Evolutionary conservation across 768 basidiomycete genomes (phyloP).

Genomic region (Trametes maxima): DNA sequence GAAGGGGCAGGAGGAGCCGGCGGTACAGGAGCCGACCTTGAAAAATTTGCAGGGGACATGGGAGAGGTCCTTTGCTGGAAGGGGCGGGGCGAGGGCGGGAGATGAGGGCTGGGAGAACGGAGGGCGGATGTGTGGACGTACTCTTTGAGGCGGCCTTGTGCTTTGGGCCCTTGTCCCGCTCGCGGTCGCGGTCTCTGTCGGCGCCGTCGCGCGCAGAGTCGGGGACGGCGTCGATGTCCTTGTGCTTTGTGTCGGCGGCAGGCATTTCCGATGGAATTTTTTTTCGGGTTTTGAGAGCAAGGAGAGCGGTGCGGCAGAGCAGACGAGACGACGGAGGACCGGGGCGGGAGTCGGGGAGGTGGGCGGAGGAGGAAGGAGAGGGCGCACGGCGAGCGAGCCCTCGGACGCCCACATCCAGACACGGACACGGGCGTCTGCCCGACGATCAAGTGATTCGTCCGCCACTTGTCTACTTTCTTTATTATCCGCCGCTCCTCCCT

Average conservation of each 20-base stretch:
- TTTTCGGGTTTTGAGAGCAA: not conserved
- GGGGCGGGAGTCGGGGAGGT: not conserved
- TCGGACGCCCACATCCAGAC: not conserved
- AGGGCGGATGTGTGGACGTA: conserved; percentile 12
- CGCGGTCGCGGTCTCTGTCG: conserved; percentile 23
- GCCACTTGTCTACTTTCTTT: not conserved
- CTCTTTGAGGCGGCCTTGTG: conserved; percentile 27
- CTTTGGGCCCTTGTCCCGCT: conserved; percentile 26
- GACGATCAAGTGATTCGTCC: not conserved
- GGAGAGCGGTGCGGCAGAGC: not conserved
- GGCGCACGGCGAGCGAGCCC: conserved; percentile 2
- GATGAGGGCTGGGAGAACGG: not conserved
- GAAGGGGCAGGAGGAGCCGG: conserved; percentile 94
- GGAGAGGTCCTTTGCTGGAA: conserved; percentile 79
- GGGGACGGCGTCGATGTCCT: conserved; percentile 18
- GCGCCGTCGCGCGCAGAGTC: conserved; percentile 18
- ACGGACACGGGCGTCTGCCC: not conserved
- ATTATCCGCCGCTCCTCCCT: not conserved
- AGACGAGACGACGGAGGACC: not conserved
- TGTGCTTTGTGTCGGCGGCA: conserved; percentile 22
- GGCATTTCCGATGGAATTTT: conserved; percentile 15
- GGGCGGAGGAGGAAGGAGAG: not conserved
- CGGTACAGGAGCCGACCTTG: conserved; percentile 92
- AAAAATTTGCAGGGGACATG: conserved; percentile 99
- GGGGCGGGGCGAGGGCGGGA: conserved; percentile 8